phyloP scores from a whole-genome alignment of 768 basidiomycete species.

The Tremella fuciformis region DNA sequence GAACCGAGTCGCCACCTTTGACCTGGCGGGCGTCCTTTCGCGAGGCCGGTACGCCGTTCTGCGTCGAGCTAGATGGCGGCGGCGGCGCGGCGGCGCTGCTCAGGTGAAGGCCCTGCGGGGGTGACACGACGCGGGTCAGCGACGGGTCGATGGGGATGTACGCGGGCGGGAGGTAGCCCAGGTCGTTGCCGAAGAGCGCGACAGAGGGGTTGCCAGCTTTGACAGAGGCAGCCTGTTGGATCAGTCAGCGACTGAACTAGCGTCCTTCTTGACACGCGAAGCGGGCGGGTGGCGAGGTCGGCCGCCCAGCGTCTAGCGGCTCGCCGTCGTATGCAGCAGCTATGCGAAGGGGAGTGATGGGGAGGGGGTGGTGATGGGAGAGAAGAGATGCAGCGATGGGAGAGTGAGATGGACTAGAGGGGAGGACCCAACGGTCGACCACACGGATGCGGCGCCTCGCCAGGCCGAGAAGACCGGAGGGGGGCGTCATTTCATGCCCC shows the following conservation, averaged over 20 bases:
- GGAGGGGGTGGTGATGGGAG: not conserved
- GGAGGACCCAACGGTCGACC: not conserved
- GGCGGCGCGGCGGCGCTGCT: not conserved
- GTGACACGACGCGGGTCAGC: not conserved
- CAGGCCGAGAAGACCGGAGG: too few species aligned
- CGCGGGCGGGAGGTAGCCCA: not conserved
- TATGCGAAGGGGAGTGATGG: not conserved
- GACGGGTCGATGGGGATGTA: conserved; percentile 4
- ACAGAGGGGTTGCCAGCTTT: not conserved
- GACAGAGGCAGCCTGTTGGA: not conserved
- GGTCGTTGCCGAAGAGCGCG: not conserved
- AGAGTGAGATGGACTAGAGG: conserved; percentile 6
- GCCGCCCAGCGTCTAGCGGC: not conserved
- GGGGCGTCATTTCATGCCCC: too few species aligned
- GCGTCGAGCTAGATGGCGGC: conserved; percentile 1
- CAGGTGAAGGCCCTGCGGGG: not conserved
- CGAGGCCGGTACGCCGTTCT: not conserved
- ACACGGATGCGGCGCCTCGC: too few species aligned
- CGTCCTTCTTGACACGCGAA: not conserved
- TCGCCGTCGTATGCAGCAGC: not conserved
- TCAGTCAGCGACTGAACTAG: not conserved
- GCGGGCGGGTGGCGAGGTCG: not conserved
- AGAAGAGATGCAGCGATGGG: not conserved
- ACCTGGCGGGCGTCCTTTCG: too few species aligned
- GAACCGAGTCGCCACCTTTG: too few species aligned